Conservation (phyloP, 306 rosid species). For the Quercus mongolica region DNA sequence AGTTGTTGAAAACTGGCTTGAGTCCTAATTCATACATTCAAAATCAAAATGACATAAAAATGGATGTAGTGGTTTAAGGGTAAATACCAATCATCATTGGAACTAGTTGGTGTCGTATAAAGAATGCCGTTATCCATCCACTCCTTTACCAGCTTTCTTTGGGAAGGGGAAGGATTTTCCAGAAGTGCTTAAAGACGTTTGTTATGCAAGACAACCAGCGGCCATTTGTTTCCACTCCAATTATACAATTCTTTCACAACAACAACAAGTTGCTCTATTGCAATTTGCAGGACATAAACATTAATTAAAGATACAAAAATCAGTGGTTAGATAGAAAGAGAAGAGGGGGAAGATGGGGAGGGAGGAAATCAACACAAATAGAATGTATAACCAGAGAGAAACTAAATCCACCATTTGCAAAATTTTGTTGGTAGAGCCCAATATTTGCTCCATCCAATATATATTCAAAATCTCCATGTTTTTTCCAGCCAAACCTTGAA, state of each 20-base stretch:
- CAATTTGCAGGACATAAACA: slow-evolving; percentile 25
- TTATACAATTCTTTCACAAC: slow-evolving; percentile 69
- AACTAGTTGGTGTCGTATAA: slow-evolving; percentile 81
- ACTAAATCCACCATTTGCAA: slow-evolving; percentile 86
- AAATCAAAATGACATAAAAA: not conserved
- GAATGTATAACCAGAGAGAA: slow-evolving; percentile 65
- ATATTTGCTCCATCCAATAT: slow-evolving; percentile 89
- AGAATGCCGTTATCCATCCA: slow-evolving; percentile 74
- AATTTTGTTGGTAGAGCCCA: slow-evolving; percentile 95
- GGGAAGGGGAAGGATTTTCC: slow-evolving; percentile 50
- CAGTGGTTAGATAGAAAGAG: not conserved
- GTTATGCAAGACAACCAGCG: slow-evolving; percentile 76
- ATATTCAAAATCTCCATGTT: slow-evolving; percentile 52
- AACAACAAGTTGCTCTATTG: slow-evolving; percentile 67
- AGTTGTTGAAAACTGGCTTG: not conserved
- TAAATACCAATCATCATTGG: slow-evolving; percentile 90
- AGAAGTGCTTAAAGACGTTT: slow-evolving; percentile 58
- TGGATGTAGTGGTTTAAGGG: slow-evolving; percentile 1
- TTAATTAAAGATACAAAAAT: slow-evolving; percentile 22
- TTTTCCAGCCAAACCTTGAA: slow-evolving; percentile 67
- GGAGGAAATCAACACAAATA: not conserved
- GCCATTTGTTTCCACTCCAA: slow-evolving; percentile 67
- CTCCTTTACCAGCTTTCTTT: slow-evolving; percentile 56
- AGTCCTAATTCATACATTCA: not conserved
- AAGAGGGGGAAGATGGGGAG: not conserved